Evolutionary conservation across 148 eudicot species (phyloP), one percentile per base, ranked within the genome.

Genomic region (Vaccinium macrocarpon): DNA sequence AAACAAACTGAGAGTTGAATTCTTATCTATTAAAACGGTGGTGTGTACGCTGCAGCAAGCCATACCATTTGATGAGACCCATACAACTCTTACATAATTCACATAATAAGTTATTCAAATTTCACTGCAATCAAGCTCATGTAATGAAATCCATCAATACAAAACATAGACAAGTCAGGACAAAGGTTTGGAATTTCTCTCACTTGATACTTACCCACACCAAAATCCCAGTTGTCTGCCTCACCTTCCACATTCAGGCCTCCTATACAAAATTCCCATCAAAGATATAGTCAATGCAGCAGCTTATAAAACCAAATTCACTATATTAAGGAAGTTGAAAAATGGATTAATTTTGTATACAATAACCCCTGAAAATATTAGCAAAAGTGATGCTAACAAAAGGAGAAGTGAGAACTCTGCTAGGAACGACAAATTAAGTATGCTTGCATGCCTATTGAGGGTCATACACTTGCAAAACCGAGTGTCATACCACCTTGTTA

Each of bases 211-310:
- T 64, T 89, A 97, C 99, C 98, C 84, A 97, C 93, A 85, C 98
- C 99, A 86, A 97, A 95, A 89, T 97, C 99, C 94, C 94, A 97
- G 93, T 93, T 95, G 85, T 97, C 99, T 23, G 98, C 91, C 86
- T 97, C 99, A 79, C 98, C 99, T 89, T 95, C 98, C 76, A 97
- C 95, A 83, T 93, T 93, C 77, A 97, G 89, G 85, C 99, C 99
- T 95, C 98, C 98, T 97, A 88, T 16, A 90, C 82, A 23, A 79
- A 62, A 77, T 38, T 51, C 23, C 46, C 55, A 59, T 13, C 15
- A 48, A 87, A 46, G 53, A 71, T 13, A 46, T 42, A 48, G 82
- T 83, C 71, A 87, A 25, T 18, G 53, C 21, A 8, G 35, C 66
- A 52, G 32, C 25, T 21, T 78, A 15, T 66, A 82, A 29, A 80